Base-by-base conservation (phyloP, 345 rosid genomes). In the Gossypium turneri region DNA sequence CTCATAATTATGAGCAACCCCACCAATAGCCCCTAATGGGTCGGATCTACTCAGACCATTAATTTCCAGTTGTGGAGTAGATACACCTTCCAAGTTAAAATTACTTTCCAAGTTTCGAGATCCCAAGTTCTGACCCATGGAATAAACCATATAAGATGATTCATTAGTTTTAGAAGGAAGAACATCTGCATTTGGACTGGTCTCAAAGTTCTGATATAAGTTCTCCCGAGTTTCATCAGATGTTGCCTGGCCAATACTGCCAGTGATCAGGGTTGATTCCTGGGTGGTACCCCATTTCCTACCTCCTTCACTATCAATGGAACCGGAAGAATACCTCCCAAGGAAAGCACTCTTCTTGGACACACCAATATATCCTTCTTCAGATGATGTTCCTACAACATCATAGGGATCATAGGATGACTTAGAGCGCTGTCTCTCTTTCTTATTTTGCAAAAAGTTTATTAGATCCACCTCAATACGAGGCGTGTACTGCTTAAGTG, bases 391-490 rank as follows among this genome's bases (percentile, higher is more conserved):
- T 73, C 97, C 99, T 73, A 93, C 90, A 74, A 83, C 86, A 85
- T 96, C 99, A 82, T 90, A 84, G 20, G 93, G 92, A 63, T 96
- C 98, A 85, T 93, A 88, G 44, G 85, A 84, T 27, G 97, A 89
- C 85, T 90, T 96, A 20, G 88, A 72, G 48, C 98, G 94, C 73
- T 93, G 99, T 47, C 96, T 82, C 52, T 95, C 99, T 82, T 96
- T 93, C 88, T 93, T 96, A 83, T 74, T 90, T 87, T 96, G 99
- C 86, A 96, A 76, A 83, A 83, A 93, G 89, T 93, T 96, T 85
- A 96, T 86, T 29, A 96, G 86, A 81, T 93, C 99, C 80, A 96
- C 99, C 82, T 96, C 99, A 77, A 96, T 93, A 50, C 97, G 97
- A 73, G 99, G 99, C 70, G 98, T 93, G 75, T 89, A 85, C 78